These are phyloP conservation scores for Margaritispora aquatica DNA, from an alignment of 495 filamentous ascomycete genomes.

Conservation along the genomic window DNA sequence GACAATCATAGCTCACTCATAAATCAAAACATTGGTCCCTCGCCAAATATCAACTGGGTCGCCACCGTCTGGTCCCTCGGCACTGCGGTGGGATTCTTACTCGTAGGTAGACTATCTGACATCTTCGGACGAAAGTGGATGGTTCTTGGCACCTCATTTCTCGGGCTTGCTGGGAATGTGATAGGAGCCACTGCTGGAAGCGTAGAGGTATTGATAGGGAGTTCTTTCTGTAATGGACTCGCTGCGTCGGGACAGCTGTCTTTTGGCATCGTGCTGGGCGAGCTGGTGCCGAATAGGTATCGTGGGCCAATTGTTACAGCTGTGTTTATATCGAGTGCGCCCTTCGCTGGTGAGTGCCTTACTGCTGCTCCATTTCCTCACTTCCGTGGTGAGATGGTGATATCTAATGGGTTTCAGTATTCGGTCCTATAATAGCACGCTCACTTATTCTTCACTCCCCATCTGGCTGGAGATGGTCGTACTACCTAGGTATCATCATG, in stretches of 20 bases:
- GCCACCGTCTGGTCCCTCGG: conserved; percentile 30
- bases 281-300: conserved; percentile 37
- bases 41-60: conserved; percentile 32
- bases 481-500: conserved; percentile 39
- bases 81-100: conserved; percentile 22
- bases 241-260: conserved; percentile 26
- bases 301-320: conserved; percentile 31
- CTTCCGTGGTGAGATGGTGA: background rate
- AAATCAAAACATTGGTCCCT: conserved; percentile 30
- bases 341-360: conserved; percentile 22
- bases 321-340: conserved; percentile 33
- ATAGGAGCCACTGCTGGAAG: conserved; percentile 36
- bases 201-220: conserved; percentile 33
- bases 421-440: conserved; percentile 37
- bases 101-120: conserved; percentile 43
- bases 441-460: conserved; percentile 30
- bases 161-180: conserved; percentile 38
- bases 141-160: conserved; percentile 35
- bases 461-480: conserved; percentile 38
- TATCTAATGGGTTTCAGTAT: conserved; percentile 23
- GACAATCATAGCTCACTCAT: conserved; percentile 11
- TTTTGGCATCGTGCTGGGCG: conserved; percentile 20
- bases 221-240: conserved; percentile 22
- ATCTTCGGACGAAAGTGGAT: conserved; percentile 48
- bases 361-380: background rate